A percentile compares a stretch with the other conserved stretches of the same genome.
Evolutionary conservation across 2,329 filamentous ascomycete genomes (phyloP).

Genomic region (Amauroascus niger): DNA sequence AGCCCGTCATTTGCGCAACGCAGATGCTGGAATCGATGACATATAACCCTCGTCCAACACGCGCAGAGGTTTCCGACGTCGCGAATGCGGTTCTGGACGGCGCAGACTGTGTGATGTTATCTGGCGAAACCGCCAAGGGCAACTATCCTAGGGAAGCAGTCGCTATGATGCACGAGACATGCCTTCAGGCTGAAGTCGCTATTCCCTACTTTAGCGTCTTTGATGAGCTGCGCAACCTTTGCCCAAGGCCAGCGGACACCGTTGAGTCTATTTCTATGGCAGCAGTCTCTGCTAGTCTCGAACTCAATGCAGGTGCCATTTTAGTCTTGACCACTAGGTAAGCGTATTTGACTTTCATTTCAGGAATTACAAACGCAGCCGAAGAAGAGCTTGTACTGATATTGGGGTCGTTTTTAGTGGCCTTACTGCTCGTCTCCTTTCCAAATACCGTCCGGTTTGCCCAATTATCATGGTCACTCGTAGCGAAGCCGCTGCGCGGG

Average conservation of each 20-base stretch:
- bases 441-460: slow-evolving; percentile 98
- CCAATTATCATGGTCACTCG: slow-evolving; percentile 99
- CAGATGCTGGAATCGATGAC: slow-evolving; percentile 99
- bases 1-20: slow-evolving; percentile 96
- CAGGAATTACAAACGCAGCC: not conserved
- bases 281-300: slow-evolving; percentile 86
- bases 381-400: not conserved
- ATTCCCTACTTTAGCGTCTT: slow-evolving; percentile 96
- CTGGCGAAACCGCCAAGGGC: slow-evolving; percentile 97
- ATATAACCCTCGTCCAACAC: slow-evolving; percentile 96
- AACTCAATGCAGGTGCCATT: slow-evolving; percentile 93
- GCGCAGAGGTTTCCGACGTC: slow-evolving; percentile 96
- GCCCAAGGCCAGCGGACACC: slow-evolving; percentile 72
- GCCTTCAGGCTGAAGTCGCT: slow-evolving; percentile 89
- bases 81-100: slow-evolving; percentile 97
- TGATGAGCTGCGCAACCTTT: slow-evolving; percentile 81
- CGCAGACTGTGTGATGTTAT: slow-evolving; percentile 99
- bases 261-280: slow-evolving; percentile 95
- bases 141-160: slow-evolving; percentile 88
- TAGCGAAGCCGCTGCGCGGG: slow-evolving; percentile 66
- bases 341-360: slow-evolving; percentile 20
- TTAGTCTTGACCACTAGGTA: slow-evolving; percentile 86
- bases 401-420: slow-evolving; percentile 46
- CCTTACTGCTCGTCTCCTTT: slow-evolving; percentile 84
- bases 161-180: slow-evolving; percentile 96